A percentile compares a stretch with the other conserved stretches of the same genome.
phyloP scores from a whole-genome alignment of 78 protist species.

The Mastigamoeba balamuthi region DNA sequence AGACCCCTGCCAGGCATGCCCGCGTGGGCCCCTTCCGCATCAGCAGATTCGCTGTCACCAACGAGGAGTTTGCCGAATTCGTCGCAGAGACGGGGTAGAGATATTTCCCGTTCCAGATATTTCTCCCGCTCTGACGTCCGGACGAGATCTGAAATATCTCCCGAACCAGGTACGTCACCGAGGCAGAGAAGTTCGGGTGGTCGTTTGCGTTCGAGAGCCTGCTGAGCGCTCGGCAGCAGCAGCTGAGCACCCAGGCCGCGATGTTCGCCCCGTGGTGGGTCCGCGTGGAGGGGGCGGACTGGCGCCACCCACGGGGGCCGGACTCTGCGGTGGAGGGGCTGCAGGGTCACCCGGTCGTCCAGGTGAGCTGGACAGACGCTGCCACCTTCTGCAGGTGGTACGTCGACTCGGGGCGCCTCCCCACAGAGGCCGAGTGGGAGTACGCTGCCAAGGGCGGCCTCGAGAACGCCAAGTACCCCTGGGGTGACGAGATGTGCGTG shows the following conservation, averaged over 20 bases:
- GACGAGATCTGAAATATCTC: neutral
- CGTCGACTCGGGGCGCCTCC: neutral
- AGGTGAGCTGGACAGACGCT: slow-evolving; percentile 4
- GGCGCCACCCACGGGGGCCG: neutral
- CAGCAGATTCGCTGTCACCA: neutral
- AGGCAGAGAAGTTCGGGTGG: slow-evolving; percentile 30
- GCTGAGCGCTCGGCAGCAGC: neutral
- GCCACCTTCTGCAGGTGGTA: neutral
- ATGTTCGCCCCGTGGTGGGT: slow-evolving; percentile 6
- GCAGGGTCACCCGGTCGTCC: slow-evolving; percentile 12
- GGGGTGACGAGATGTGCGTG: slow-evolving; percentile 21
- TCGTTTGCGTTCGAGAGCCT: slow-evolving; percentile 21
- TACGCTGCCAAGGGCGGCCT: slow-evolving; percentile 16
- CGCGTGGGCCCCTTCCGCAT: neutral
- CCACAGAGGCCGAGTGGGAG: slow-evolving; percentile 46
- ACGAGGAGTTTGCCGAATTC: neutral
- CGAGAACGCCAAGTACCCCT: neutral
- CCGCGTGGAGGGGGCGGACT: neutral
- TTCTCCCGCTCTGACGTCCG: neutral
- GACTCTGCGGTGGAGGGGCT: neutral
- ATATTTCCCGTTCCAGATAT: too few relatives aligned
- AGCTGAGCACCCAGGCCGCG: neutral
- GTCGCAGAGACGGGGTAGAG: too few relatives aligned
- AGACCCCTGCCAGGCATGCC: neutral
- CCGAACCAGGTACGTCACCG: slow-evolving; percentile 6